Percentiles rank a stretch among this genome's conserved stretches.
These are phyloP conservation scores for Eimeria sp. DNA, from an alignment of 169 alveolate genomes.

Conservation along the genomic window DNA sequence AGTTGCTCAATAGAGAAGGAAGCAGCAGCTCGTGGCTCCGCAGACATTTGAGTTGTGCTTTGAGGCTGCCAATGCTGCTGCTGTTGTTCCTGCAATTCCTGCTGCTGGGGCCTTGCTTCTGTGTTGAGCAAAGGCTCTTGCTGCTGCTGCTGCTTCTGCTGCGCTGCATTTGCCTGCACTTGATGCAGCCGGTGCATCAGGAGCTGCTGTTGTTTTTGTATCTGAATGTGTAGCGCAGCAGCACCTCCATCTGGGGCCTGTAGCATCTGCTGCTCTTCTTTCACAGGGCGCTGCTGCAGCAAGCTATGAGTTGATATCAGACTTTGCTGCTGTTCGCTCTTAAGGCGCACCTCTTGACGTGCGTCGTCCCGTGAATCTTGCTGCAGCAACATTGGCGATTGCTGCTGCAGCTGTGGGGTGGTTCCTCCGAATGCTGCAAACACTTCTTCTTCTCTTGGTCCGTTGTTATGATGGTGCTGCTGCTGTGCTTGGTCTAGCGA, in stretches of 20 bases:
- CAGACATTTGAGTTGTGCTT: neutral
- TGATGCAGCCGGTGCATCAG: neutral
- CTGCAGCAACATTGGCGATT: neutral
- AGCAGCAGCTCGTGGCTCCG: neutral
- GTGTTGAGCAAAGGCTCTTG: neutral
- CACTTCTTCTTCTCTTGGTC: neutral
- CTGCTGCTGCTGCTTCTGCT: neutral
- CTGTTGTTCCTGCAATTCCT: neutral
- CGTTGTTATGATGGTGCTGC: neutral
- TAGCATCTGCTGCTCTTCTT: neutral
- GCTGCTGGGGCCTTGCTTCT: neutral
- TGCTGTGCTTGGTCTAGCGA: neutral
- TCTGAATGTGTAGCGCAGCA: neutral
- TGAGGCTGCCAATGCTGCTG: conserved; percentile 1
- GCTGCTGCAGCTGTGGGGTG: neutral
- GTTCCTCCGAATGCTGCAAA: neutral
- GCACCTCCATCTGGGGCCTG: neutral
- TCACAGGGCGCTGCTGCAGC: neutral
- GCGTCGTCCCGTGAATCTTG: neutral
- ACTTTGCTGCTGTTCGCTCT: neutral
- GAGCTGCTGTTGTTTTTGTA: neutral
- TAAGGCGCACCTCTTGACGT: neutral
- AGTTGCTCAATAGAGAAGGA: neutral
- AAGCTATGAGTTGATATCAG: neutral
- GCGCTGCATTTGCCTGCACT: neutral